Conservation (phyloP, 768 basidiomycete species). For the Boletus speciosus region DNA sequence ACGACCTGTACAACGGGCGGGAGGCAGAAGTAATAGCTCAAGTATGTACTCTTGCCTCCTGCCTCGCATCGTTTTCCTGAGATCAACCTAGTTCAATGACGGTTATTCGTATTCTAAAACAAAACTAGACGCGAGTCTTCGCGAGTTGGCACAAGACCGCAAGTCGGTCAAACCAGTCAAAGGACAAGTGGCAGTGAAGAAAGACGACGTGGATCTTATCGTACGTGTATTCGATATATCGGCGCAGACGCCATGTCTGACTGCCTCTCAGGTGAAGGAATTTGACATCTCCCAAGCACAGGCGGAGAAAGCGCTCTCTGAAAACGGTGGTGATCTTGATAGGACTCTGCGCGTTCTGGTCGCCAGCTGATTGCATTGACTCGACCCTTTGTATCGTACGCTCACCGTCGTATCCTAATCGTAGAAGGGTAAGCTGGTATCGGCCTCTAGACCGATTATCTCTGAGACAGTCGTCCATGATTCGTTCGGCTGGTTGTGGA, state of each 20-base stretch:
- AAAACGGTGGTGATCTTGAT: conserved; percentile 29
- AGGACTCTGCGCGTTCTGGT: conserved; percentile 28
- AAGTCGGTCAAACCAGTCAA: conserved; percentile 52
- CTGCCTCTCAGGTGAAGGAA: conserved; percentile 24
- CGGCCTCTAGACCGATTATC: neutral
- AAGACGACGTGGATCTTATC: conserved; percentile 28
- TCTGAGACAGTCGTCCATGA: neutral
- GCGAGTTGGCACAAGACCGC: conserved; percentile 48
- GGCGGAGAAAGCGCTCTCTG: conserved; percentile 30
- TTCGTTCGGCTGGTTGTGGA: neutral
- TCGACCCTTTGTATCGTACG: neutral
- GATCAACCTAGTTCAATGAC: conserved; percentile 47
- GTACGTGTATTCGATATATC: conserved; percentile 16
- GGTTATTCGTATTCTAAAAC: conserved; percentile 43
- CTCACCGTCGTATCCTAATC: conserved; percentile 5
- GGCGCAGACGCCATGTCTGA: conserved; percentile 1
- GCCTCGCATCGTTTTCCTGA: conserved; percentile 26
- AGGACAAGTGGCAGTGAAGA: conserved; percentile 17
- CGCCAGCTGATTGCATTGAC: conserved; percentile 13
- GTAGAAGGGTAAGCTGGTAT: neutral
- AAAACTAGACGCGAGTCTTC: conserved; percentile 35
- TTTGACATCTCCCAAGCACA: conserved; percentile 27
- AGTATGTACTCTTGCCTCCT: conserved; percentile 6
- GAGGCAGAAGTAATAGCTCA: conserved; percentile 31
- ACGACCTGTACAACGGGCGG: conserved; percentile 27